Conservation (phyloP, 176 grass and related monocot genomes). For the Carex scoparia region DNA sequence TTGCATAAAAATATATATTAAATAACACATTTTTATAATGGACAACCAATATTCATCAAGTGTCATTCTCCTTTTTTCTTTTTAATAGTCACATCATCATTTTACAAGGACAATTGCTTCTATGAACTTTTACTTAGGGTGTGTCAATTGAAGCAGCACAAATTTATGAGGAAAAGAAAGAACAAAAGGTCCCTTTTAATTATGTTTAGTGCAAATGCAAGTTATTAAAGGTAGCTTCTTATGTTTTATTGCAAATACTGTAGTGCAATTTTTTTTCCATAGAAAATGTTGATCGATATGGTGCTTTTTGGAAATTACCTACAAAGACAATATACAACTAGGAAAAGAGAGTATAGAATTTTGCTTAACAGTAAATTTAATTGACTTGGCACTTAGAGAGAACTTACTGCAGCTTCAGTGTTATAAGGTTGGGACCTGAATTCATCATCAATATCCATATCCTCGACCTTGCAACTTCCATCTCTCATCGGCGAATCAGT, state of each 20-base stretch:
- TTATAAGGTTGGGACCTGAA: neutral
- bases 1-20: neutral
- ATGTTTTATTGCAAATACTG: neutral
- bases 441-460: conserved; percentile 27
- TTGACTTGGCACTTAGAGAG: neutral
- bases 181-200: neutral
- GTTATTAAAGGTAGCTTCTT: neutral
- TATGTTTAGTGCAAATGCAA: neutral
- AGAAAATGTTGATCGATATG: neutral
- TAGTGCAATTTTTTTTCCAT: neutral
- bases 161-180: neutral
- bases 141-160: neutral
- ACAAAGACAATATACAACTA: neutral
- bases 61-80: neutral
- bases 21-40: neutral
- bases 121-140: neutral
- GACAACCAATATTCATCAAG: neutral
- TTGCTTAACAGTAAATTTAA: neutral
- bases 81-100: neutral
- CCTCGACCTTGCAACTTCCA: neutral
- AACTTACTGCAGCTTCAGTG: conserved; percentile 23
- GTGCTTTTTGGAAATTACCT: neutral
- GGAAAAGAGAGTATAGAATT: neutral
- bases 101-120: neutral
- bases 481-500: conserved; percentile 20